Evolutionary conservation across 148 eudicot species (phyloP), one percentile per base, ranked within the genome.

Genomic region (Simmondsia chinensis): DNA sequence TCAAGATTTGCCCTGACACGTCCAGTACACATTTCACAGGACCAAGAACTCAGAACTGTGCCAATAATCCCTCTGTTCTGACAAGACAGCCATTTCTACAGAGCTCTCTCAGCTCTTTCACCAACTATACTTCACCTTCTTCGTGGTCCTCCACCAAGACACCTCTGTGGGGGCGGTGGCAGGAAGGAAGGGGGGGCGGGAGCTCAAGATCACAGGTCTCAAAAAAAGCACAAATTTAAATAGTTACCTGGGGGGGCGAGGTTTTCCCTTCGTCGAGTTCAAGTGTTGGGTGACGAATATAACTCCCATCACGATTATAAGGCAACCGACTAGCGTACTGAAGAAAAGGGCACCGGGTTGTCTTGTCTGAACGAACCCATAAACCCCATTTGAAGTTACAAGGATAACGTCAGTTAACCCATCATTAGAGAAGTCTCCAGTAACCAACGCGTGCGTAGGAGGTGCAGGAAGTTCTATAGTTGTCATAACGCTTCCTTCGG

Each of bases 341-440:
- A 93, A 86, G 78, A 93, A 93, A 43, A 93, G 82, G 20, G 99
- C 96, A 32, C 99, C 99, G 0, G 99, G 99, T 63, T 93, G 99
- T 74, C 99, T 79, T 3, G 96, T 75, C 63, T 93, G 99, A 55
- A 86, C 94, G 47, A 77, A 93, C 28, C 99, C 99, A 41, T 93
- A 86, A 1, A 86, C 80, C 25, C 99, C 99, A 32, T 59, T 82
- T 7, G 84, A 75, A 30, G 94, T 86, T 8, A 86, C 84, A 2
- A 93, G 57, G 33, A 93, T 77, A 20, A 93, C 62, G 61, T 93
- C 99, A 2, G 83, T 86, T 5, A 93, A 50, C 39, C 94, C 96
- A 12, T 93, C 99, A 52, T 79, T 78, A n/a, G 99, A 93, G 60
- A 93, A 93, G 65, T 93, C 99, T 3, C 70, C 87, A 15, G 70